Evolutionary conservation across 2,329 filamentous ascomycete species (phyloP).

Genomic region (Botrytis fragariae): DNA sequence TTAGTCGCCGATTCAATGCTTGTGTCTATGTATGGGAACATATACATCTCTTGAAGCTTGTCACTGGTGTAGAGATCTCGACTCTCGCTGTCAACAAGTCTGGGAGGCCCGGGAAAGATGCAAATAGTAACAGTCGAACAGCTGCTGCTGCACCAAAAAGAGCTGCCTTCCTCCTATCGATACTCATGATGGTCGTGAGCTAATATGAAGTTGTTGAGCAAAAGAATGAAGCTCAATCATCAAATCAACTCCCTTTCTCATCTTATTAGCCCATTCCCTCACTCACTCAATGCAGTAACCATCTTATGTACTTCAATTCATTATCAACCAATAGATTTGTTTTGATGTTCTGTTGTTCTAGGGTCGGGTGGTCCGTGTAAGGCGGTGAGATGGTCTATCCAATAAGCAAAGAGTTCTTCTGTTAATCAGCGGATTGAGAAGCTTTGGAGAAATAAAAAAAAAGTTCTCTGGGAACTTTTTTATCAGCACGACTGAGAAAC

Average conservation of each 20-base stretch:
- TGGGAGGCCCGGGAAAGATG: conserved; percentile 77
- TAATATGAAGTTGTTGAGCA: conserved; percentile 18
- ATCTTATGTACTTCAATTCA: not conserved
- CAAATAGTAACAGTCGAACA: conserved; percentile 76
- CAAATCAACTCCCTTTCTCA: not conserved
- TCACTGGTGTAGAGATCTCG: conserved; percentile 94
- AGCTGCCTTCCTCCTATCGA: conserved; percentile 58
- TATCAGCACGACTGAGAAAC: conserved; percentile 18
- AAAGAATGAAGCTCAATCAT: conserved; percentile 27
- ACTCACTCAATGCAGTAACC: not conserved
- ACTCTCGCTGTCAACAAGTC: conserved; percentile 85
- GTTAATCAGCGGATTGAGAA: conserved; percentile 12
- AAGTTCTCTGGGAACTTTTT: conserved; percentile 20
- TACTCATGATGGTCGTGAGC: conserved; percentile 44
- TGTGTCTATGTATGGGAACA: conserved; percentile 35
- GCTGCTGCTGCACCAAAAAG: conserved; percentile 75
- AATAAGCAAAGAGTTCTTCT: conserved; percentile 15
- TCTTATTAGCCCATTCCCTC: too few relatives aligned
- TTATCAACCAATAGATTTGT: conserved; percentile 14
- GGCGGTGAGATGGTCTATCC: conserved; percentile 22
- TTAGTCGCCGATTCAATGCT: conserved; percentile 20
- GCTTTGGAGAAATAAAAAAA: conserved; percentile 19
- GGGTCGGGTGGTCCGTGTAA: not conserved
- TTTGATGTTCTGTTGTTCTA: conserved; percentile 7
- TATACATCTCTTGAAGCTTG: conserved; percentile 93